Conservation (phyloP, 1,284 basidiomycete species). For the Ganoderma boninense region DNA sequence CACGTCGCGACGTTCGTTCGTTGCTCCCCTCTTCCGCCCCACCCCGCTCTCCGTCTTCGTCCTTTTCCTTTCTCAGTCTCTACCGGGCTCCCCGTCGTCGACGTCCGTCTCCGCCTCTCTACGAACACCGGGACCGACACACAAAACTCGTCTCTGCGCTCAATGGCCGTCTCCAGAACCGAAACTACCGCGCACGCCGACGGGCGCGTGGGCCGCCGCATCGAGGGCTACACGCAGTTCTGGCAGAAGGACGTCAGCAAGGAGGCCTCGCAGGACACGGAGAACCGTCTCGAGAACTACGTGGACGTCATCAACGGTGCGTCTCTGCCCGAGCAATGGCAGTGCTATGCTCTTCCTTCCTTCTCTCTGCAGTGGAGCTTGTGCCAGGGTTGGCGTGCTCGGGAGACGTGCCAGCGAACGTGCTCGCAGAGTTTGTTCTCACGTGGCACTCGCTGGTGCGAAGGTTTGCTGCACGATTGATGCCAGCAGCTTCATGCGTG, state of each 20-base stretch:
- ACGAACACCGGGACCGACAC: neutral
- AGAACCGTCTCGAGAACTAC: conserved; percentile 86
- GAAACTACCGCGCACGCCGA: conserved; percentile 53
- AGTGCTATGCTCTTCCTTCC: neutral
- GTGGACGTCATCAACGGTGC: conserved; percentile 94
- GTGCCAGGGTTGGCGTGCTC: neutral
- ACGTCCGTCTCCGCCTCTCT: neutral
- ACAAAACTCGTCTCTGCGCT: neutral
- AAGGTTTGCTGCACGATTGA: neutral
- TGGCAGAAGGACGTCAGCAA: conserved; percentile 90
- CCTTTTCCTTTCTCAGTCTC: neutral
- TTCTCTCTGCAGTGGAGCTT: neutral
- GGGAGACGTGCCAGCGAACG: neutral
- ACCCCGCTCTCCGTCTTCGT: neutral
- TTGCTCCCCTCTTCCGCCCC: conserved; percentile 4
- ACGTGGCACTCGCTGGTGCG: neutral
- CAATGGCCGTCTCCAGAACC: conserved; percentile 40
- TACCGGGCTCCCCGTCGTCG: neutral
- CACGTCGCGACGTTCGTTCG: conserved; percentile 10
- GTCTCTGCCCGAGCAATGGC: conserved; percentile 28
- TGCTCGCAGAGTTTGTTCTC: neutral
- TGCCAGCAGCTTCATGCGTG: neutral
- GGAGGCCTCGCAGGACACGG: conserved; percentile 75
- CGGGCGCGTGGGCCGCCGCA: conserved; percentile 83
- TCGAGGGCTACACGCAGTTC: conserved; percentile 92